phyloP scores from a whole-genome alignment of 371 early-diverging fungal species.

The Encephalitozoon cuniculi region DNA sequence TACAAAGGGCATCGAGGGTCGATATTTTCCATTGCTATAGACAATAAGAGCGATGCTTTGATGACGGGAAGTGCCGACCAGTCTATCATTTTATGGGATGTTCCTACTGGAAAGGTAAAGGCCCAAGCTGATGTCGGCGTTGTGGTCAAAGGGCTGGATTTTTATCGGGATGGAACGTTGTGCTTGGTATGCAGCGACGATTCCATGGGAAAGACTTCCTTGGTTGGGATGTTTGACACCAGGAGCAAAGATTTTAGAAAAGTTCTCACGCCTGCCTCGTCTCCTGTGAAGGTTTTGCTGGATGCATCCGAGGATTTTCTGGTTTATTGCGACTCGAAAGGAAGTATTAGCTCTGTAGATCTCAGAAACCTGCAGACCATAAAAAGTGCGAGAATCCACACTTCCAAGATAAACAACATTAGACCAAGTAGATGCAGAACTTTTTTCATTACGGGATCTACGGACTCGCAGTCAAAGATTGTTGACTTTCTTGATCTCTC shows the following conservation, averaged over 20 bases:
- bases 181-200: constrained; percentile 77
- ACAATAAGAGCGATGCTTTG: constrained; percentile 64
- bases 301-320: constrained; percentile 83
- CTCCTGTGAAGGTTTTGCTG: constrained; percentile 76
- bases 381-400: constrained; percentile 64
- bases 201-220: constrained; percentile 78
- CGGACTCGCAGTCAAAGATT: constrained; percentile 83
- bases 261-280: constrained; percentile 53
- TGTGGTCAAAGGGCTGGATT: constrained; percentile 80
- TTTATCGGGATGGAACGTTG: constrained; percentile 73
- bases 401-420: constrained; percentile 73
- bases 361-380: constrained; percentile 62
- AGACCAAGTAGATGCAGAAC: constrained; percentile 80
- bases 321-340: constrained; percentile 70
- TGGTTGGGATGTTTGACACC: constrained; percentile 70
- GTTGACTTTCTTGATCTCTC: constrained; percentile 73
- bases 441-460: constrained; percentile 87
- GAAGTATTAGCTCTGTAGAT: constrained; percentile 48
- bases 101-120: constrained; percentile 76
- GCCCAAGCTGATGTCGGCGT: constrained; percentile 76
- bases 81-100: constrained; percentile 82
- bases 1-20: constrained; percentile 86
- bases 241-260: constrained; percentile 63
- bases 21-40: constrained; percentile 71
- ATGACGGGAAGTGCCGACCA: constrained; percentile 87